Base-by-base conservation (phyloP, 164 flowering plant genomes). In the Vitis cinerea region DNA sequence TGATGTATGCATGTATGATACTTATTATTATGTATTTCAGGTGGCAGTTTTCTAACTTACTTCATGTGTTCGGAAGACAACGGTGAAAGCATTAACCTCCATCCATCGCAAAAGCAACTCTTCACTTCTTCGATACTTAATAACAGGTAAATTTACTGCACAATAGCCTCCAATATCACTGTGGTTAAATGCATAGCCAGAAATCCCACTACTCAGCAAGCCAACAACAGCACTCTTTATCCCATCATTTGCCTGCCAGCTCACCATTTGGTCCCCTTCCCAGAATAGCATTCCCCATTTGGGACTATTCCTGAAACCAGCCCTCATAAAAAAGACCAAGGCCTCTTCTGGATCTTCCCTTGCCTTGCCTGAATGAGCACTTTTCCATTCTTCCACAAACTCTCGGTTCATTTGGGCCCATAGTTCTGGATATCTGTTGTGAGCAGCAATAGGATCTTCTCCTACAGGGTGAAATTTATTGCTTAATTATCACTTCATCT, bases 251-350 rank as follows among this genome's bases (percentile, higher is more conserved):
- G 82, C 73, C 64, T 92, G 95, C 97, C 95, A 90, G 66, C 97
- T 92, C 47, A 92, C 95, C 97, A 92, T 92, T 77, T 92, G 97
- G 70, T 92, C 97, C 15, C 95, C 97, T 83, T 90, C 95, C 97
- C 97, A 90, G 70, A 92, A 92, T 54, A 92, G 75, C 87, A 83
- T 85, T 57, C 84, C 92, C 95, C 95, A 90, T 72, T 78, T 90
- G 3, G 97, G 97, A 67, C 90, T 92, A 31, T 83, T 80, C 72
- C 88, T 83, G 80, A 87, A 90, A 64, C 97, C 97, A 66, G 97
- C 92, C 71, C 97, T 88, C 88, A 92, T 80, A 73, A 90, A 92
- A 82, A 92, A 92, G 29, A 90, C 93, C 74, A 87, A 74, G 63
- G 55, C 70, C 44, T 91, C 91, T 17, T 84, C 79, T 48, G 80